These are phyloP conservation scores for Arthroderma sp. DNA, from an alignment of 2,329 filamentous ascomycete genomes.

Conservation along the genomic window DNA sequence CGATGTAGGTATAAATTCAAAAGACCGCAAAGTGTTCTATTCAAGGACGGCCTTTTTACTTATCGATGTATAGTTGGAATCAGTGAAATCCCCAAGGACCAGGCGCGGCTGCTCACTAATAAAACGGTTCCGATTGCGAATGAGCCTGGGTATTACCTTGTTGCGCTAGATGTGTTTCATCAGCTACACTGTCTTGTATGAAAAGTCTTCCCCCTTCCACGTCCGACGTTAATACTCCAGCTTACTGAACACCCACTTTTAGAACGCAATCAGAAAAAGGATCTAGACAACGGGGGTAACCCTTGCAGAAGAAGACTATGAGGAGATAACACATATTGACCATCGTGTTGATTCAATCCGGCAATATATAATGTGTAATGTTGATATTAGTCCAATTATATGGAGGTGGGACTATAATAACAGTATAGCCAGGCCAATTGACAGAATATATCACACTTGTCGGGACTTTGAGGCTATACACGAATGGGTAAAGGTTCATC, in stretches of 20 bases:
- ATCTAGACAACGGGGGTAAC: background rate
- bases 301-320: background rate
- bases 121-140: constrained; percentile 9
- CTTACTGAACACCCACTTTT: background rate
- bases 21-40: background rate
- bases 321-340: constrained; percentile 9
- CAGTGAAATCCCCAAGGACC: constrained; percentile 2
- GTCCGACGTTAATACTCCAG: no score
- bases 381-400: constrained; percentile 5
- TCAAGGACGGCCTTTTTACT: background rate
- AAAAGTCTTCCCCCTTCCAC: background rate
- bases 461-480: constrained; percentile 10
- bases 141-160: constrained; percentile 5
- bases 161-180: constrained; percentile 10
- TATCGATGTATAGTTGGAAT: constrained; percentile 3
- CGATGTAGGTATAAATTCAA: background rate
- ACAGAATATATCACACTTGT: constrained; percentile 8
- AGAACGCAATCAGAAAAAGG: background rate
- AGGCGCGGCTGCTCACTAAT: constrained; percentile 7
- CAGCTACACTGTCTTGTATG: constrained; percentile 2
- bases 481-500: constrained; percentile 6
- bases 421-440: background rate
- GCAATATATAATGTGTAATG: constrained; percentile 12
- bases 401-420: constrained; percentile 7
- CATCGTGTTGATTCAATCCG: constrained; percentile 11